Conservation (phyloP, 2,329 filamentous ascomycete genomes). For the Sporothrix humicola region DNA sequence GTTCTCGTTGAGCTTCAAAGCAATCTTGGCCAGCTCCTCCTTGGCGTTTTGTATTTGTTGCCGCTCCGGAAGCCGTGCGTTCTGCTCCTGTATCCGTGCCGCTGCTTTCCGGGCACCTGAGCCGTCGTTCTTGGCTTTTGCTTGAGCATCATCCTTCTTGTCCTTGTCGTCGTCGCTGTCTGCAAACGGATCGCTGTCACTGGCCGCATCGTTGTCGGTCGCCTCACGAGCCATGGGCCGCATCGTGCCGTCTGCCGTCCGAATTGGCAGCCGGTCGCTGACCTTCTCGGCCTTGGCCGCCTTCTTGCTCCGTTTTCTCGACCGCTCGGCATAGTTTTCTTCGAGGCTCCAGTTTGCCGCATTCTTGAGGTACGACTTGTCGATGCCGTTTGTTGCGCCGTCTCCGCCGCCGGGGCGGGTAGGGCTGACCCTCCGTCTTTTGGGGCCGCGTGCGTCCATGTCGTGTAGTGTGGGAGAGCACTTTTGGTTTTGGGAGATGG, state of each 20-base stretch:
- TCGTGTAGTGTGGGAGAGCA: conserved; percentile 18
- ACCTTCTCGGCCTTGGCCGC: conserved; percentile 74
- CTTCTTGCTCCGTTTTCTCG: conserved; percentile 61
- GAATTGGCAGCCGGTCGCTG: conserved; percentile 80
- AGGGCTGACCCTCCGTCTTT: conserved; percentile 65
- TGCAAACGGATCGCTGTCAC: conserved; percentile 60
- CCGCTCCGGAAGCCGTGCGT: conserved; percentile 35
- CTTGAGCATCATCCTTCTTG: conserved; percentile 47
- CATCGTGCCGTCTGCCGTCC: conserved; percentile 77
- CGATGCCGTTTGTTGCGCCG: conserved; percentile 54
- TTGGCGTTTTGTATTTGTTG: conserved; percentile 87
- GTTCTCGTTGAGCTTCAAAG: conserved; percentile 81
- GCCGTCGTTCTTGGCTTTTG: background rate
- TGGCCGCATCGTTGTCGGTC: conserved; percentile 63
- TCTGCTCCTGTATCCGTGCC: conserved; percentile 7
- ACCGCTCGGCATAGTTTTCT: conserved; percentile 83
- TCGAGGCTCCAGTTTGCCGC: conserved; percentile 88
- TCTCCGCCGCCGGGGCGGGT: conserved; percentile 49
- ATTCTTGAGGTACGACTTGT: conserved; percentile 72
- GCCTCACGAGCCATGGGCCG: conserved; percentile 62
- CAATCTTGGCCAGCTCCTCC: conserved; percentile 87
- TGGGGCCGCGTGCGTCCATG: conserved; percentile 59
- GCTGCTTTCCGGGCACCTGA: background rate
- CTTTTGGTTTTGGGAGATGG: background rate
- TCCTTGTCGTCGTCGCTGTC: conserved; percentile 52